These are phyloP conservation scores for Rhodamnia argentea DNA, from an alignment of 345 rosid species.

Conservation along the genomic window DNA sequence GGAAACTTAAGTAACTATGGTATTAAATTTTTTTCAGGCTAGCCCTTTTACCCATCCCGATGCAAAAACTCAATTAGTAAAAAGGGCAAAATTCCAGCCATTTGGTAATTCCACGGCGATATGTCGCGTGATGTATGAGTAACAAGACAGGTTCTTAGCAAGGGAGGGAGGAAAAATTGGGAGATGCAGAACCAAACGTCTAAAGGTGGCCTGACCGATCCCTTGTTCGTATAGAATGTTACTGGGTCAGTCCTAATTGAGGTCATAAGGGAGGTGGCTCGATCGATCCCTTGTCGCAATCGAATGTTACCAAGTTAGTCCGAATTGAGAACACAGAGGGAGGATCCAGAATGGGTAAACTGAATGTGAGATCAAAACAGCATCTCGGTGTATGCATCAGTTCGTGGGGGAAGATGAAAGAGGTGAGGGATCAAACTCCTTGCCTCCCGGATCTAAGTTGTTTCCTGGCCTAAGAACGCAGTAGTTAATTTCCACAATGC, in stretches of 20 bases:
- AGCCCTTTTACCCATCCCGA: not conserved
- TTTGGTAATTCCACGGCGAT: not conserved
- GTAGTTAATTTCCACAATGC: not conserved
- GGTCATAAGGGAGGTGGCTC: not conserved
- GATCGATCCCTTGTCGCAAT: not conserved
- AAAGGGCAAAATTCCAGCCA: not conserved
- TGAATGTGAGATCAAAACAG: not conserved
- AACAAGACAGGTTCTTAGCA: not conserved
- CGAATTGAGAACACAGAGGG: not conserved
- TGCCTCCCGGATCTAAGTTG: not conserved
- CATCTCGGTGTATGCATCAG: not conserved
- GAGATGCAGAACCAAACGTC: not conserved
- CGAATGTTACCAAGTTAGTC: not conserved
- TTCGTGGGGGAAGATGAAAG: not conserved
- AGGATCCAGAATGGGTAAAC: not conserved
- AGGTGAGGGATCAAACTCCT: not conserved
- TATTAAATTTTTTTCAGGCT: not conserved
- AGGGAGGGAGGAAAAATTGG: not conserved
- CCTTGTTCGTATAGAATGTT: not conserved
- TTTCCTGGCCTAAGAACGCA: not conserved
- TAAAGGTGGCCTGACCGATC: not conserved
- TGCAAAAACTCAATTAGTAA: not conserved
- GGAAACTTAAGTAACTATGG: not conserved
- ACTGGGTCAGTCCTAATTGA: not conserved
- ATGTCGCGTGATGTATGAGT: fast-evolving